Evolutionary conservation across 106 monocot genomes (phyloP).

Genomic region (Platanthera guangdongensis): DNA sequence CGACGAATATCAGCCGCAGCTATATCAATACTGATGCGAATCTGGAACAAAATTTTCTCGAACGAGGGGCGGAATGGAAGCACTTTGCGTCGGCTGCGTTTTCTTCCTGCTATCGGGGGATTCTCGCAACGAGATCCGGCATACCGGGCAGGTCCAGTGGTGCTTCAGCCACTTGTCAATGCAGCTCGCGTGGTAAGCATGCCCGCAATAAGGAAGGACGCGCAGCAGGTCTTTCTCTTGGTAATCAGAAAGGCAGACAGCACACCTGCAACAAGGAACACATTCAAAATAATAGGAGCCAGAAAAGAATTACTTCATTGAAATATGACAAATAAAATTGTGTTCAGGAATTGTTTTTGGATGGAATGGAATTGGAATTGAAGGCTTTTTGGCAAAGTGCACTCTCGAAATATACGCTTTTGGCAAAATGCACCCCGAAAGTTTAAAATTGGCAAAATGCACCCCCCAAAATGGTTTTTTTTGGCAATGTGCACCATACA

Average conservation of each 20-base stretch:
- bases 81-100: slow-evolving; percentile 32
- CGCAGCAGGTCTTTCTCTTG: slow-evolving; percentile 73
- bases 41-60: background rate
- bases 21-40: background rate
- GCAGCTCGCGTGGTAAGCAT: slow-evolving; percentile 60
- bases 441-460: no score
- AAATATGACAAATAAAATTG: no score
- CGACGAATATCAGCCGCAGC: background rate
- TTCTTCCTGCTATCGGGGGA: slow-evolving; percentile 41
- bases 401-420: no score
- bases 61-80: background rate
- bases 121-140: slow-evolving; percentile 62
- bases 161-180: slow-evolving; percentile 83
- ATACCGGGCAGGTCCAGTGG: slow-evolving; percentile 75
- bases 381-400: no score
- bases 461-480: no score
- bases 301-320: no score
- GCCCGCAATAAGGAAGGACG: slow-evolving; percentile 66
- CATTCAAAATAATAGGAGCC: background rate
- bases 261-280: slow-evolving; percentile 38
- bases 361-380: no score
- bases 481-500: no score
- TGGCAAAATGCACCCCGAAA: no score
- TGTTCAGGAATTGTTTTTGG: no score
- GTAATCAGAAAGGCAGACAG: slow-evolving; percentile 73